Evolutionary conservation across 2,329 filamentous ascomycete species (phyloP).

Genomic region (Fusarium nanum): DNA sequence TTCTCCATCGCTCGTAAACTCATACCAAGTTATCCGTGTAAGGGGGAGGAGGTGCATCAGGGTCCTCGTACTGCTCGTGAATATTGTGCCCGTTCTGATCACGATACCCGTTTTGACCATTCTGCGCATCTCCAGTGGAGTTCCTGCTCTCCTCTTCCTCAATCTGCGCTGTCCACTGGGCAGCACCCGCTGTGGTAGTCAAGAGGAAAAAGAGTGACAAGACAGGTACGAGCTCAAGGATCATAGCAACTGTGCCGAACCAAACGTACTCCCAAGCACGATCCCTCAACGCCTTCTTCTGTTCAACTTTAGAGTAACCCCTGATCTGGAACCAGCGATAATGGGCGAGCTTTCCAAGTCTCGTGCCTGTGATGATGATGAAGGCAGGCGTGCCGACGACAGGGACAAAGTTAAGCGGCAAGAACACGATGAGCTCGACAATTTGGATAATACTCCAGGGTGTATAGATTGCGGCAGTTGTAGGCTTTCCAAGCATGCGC

Average conservation of each 20-base stretch:
- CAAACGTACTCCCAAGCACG: constrained; percentile 87
- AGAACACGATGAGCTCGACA: constrained; percentile 80
- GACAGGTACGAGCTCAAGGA: constrained; percentile 87
- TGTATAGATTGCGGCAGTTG: constrained; percentile 79
- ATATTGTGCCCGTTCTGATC: constrained; percentile 9
- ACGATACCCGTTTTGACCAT: constrained; percentile 8
- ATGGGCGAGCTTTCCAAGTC: constrained; percentile 88
- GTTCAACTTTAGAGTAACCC: constrained; percentile 78
- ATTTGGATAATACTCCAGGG: constrained; percentile 95
- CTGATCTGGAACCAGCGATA: constrained; percentile 89
- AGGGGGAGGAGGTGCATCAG: constrained; percentile 44
- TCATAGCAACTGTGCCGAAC: constrained; percentile 89
- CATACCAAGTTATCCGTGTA: constrained; percentile 48
- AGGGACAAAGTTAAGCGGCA: constrained; percentile 89
- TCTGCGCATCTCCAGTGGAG: constrained; percentile 17
- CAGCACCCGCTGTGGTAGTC: constrained; percentile 85
- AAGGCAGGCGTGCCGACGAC: constrained; percentile 86
- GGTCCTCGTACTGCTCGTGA: constrained; percentile 27
- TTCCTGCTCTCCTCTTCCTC: constrained; percentile 69
- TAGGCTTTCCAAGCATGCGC: constrained; percentile 85
- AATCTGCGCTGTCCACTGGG: constrained; percentile 84
- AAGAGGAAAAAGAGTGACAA: constrained; percentile 95
- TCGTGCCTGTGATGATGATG: constrained; percentile 86
- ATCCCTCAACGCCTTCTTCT: constrained; percentile 74
- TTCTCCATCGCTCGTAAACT: background rate